phyloP scores from a whole-genome alignment of 441 rosid species.

The Geranium incanum region DNA sequence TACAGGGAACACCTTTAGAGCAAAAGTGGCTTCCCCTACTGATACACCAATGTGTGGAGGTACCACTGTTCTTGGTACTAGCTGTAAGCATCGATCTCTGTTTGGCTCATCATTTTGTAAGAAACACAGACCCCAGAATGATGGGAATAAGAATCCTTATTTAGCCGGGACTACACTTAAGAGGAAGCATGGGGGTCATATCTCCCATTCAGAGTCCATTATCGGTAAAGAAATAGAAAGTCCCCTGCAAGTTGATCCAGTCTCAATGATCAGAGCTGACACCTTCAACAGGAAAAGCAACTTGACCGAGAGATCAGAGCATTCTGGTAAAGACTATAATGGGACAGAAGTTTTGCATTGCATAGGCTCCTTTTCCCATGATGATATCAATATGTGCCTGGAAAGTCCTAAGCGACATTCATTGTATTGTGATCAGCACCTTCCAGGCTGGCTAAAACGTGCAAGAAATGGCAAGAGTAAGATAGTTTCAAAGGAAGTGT shows the following conservation, averaged over 20 bases:
- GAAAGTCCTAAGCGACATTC: conserved; percentile 68
- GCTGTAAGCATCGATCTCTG: conserved; percentile 88
- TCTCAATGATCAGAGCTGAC: conserved; percentile 34
- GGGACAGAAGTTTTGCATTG: conserved; percentile 40
- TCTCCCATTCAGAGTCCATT: conserved; percentile 35
- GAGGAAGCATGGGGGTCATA: conserved; percentile 47
- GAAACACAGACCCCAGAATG: conserved; percentile 77
- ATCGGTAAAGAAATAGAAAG: conserved; percentile 45
- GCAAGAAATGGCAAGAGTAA: conserved; percentile 97
- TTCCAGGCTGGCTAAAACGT: conserved; percentile 98
- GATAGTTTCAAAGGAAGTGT: conserved; percentile 87
- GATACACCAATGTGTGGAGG: conserved; percentile 82
- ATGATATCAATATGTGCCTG: conserved; percentile 42
- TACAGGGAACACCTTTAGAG: conserved; percentile 44
- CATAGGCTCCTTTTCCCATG: conserved; percentile 50
- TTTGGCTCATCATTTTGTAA: conserved; percentile 78
- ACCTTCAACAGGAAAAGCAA: conserved; percentile 28
- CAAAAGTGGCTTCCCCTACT: conserved; percentile 44
- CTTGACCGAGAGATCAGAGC: conserved; percentile 41
- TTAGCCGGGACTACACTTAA: conserved; percentile 38
- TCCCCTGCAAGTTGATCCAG: conserved; percentile 43
- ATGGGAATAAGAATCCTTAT: conserved; percentile 23
- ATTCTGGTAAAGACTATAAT: conserved; percentile 31
- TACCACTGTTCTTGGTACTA: conserved; percentile 91
- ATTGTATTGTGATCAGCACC: conserved; percentile 81